phyloP scores from a whole-genome alignment of 257 asterid species.

The Gentiana straminea region DNA sequence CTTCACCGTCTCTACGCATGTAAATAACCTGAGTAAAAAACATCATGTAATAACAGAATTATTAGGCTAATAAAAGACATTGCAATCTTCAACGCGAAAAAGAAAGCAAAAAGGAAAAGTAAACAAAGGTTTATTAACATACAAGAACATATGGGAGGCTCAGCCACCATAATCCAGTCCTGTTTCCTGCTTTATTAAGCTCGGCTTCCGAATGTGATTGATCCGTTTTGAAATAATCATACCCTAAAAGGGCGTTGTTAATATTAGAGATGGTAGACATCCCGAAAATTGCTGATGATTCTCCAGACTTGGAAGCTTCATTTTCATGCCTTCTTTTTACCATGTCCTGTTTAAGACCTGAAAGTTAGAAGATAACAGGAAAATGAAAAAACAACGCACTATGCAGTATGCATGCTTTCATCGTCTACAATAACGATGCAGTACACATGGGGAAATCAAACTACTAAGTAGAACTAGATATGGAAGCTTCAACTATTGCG shows the following conservation, averaged over 20 bases:
- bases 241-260: slow-evolving; percentile 18
- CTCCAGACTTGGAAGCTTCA: neutral
- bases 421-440: neutral
- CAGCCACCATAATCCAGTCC: slow-evolving; percentile 62
- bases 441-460: too few relatives aligned
- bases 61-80: too few relatives aligned
- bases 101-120: neutral
- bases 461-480: too few relatives aligned
- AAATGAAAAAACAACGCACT: neutral
- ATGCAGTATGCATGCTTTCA: slow-evolving; percentile 1
- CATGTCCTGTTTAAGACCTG: slow-evolving; percentile 8
- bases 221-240: slow-evolving; percentile 16
- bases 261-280: slow-evolving; percentile 13
- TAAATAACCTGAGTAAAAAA: slow-evolving; percentile 38
- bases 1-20: slow-evolving; percentile 47
- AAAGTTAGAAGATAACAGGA: slow-evolving; percentile 8
- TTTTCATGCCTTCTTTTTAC: neutral
- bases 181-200: slow-evolving; percentile 17
- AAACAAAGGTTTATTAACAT: slow-evolving; percentile 20
- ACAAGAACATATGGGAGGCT: slow-evolving; percentile 76
- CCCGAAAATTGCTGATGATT: slow-evolving; percentile 1
- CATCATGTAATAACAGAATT: neutral
- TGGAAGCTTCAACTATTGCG: too few relatives aligned
- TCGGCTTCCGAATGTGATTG: slow-evolving; percentile 15
- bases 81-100: neutral